Evolutionary conservation across 495 filamentous ascomycete species (phyloP).

Genomic region (Usnea hakonensis): DNA sequence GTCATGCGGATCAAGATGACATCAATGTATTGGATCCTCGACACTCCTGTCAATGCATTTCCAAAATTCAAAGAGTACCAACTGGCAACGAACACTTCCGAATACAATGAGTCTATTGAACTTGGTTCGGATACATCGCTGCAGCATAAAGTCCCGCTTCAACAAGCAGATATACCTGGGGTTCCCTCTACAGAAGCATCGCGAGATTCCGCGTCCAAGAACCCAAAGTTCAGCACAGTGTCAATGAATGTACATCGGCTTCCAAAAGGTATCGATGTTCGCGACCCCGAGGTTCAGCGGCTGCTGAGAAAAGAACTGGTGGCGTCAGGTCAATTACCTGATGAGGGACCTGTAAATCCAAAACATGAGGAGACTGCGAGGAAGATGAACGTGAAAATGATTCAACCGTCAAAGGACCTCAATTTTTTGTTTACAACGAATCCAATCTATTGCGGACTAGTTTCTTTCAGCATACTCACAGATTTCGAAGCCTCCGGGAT

Average conservation of each 20-base stretch:
- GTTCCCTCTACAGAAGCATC: not conserved
- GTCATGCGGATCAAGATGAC: conserved; percentile 16
- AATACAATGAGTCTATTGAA: not conserved
- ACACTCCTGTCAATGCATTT: conserved; percentile 12
- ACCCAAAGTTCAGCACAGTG: not conserved
- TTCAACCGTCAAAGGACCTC: conserved; percentile 11
- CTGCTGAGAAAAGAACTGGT: not conserved
- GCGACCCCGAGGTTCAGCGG: not conserved
- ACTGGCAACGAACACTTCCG: not conserved
- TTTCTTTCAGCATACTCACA: conserved; percentile 10
- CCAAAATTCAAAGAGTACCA: conserved; percentile 7
- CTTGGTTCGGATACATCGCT: not conserved
- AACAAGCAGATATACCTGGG: not conserved
- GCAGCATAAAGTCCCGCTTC: not conserved
- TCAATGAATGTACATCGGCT: not conserved
- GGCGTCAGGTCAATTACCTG: not conserved
- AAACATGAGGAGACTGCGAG: conserved; percentile 9
- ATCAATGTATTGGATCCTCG: conserved; percentile 12
- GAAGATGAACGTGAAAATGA: conserved; percentile 7
- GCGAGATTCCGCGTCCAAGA: not conserved
- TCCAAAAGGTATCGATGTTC: not conserved
- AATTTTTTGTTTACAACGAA: conserved; percentile 4
- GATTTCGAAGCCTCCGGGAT: conserved; percentile 15
- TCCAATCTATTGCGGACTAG: conserved; percentile 15
- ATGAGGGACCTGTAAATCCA: not conserved